Evolutionary conservation across 2,329 filamentous ascomycete species (phyloP).

Genomic region (Exophiala dermatitidis): DNA sequence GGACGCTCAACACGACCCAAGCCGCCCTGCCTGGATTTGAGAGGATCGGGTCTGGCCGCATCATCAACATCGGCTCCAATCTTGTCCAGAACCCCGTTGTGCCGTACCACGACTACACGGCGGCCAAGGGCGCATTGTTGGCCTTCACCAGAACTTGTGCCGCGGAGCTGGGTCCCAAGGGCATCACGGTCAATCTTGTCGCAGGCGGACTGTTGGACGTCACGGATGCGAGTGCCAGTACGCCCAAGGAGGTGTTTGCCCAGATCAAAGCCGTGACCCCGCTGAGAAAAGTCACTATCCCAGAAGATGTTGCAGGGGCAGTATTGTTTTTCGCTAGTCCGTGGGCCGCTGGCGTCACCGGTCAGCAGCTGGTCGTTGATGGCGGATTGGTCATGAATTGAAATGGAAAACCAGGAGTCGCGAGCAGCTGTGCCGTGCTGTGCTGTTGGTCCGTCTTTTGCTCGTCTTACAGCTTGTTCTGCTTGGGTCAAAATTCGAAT

Average conservation of each 20-base stretch:
- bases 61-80: constrained; percentile 24
- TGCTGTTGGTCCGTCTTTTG: too few relatives aligned
- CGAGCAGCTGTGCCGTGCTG: too few relatives aligned
- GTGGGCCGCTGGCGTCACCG: constrained; percentile 14
- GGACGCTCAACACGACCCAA: constrained; percentile 22
- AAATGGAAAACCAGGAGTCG: not conserved
- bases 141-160: constrained; percentile 23
- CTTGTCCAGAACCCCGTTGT: constrained; percentile 23
- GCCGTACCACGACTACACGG: constrained; percentile 24
- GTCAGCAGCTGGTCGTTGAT: constrained; percentile 23
- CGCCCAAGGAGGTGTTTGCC: constrained; percentile 21
- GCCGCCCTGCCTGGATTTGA: constrained; percentile 20
- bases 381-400: constrained; percentile 23
- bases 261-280: constrained; percentile 22
- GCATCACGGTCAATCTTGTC: constrained; percentile 22
- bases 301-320: constrained; percentile 21
- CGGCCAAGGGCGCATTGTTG: constrained; percentile 21
- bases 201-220: constrained; percentile 18
- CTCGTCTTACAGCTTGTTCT: not conserved
- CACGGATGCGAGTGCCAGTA: constrained; percentile 22
- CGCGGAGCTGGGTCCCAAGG: constrained; percentile 20
- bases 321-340: constrained; percentile 25
- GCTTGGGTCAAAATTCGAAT: too few relatives aligned
- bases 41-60: constrained; percentile 12
- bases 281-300: constrained; percentile 21